phyloP scores from a whole-genome alignment of 1,284 basidiomycete species.

The Acaromyces ingoldii region DNA sequence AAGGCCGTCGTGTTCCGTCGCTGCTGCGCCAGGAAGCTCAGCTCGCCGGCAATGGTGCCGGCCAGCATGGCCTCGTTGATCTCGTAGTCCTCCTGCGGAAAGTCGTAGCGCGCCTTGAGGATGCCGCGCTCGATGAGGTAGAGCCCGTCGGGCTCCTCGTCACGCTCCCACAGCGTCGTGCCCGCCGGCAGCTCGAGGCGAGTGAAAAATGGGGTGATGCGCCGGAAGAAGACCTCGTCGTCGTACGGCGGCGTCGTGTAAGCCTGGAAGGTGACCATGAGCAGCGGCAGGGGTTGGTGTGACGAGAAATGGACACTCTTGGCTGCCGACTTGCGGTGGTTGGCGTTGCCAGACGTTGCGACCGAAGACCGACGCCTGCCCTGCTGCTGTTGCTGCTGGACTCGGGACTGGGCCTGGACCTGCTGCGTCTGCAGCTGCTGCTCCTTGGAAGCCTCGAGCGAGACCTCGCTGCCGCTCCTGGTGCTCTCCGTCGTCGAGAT shows the following conservation, averaged over 20 bases:
- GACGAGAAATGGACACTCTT: too few species aligned
- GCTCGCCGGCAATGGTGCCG: constrained; percentile 48
- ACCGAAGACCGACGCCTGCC: too few species aligned
- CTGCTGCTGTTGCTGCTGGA: background rate
- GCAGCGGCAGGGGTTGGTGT: constrained; percentile 31
- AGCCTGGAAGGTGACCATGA: constrained; percentile 37
- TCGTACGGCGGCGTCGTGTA: constrained; percentile 49
- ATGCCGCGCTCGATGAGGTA: constrained; percentile 50
- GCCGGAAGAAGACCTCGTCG: constrained; percentile 53
- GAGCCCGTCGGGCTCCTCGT: constrained; percentile 67
- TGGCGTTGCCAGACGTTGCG: too few species aligned
- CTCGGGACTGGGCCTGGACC: background rate
- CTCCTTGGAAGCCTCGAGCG: background rate
- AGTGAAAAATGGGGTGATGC: constrained; percentile 67
- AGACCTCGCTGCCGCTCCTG: background rate
- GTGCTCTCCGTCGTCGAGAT: background rate
- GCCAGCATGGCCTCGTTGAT: constrained; percentile 50
- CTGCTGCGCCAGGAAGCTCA: constrained; percentile 30
- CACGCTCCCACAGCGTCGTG: constrained; percentile 69
- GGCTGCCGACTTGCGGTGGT: too few species aligned
- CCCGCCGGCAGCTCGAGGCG: constrained; percentile 61
- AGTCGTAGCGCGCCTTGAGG: constrained; percentile 46
- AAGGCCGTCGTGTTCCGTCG: constrained; percentile 41
- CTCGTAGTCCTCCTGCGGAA: constrained; percentile 46
- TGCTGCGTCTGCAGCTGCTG: background rate